Conservation (phyloP, 2,329 filamentous ascomycete genomes). For the Pestalotiopsis sp. region DNA sequence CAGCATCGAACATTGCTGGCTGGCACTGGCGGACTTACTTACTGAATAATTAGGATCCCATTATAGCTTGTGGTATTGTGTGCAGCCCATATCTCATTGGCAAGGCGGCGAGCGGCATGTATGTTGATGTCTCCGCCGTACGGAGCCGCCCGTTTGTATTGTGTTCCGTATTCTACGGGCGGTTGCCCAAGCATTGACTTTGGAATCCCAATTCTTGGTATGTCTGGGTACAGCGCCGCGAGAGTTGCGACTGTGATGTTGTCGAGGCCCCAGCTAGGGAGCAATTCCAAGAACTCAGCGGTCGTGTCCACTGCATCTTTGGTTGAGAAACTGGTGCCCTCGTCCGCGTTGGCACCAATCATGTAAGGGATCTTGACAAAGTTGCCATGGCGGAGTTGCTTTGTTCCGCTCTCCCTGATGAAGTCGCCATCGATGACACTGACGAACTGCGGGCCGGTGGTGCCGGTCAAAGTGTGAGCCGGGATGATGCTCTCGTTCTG, state of each 20-base stretch:
- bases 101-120: constrained; percentile 53
- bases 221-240: constrained; percentile 47
- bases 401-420: constrained; percentile 34
- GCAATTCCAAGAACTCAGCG: constrained; percentile 42
- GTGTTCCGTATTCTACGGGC: constrained; percentile 2
- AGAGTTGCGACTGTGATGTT: constrained; percentile 36
- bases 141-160: constrained; percentile 13
- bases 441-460: constrained; percentile 15
- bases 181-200: constrained; percentile 34
- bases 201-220: constrained; percentile 33
- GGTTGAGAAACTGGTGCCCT: constrained; percentile 50
- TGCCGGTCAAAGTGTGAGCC: constrained; percentile 20
- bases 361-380: constrained; percentile 34
- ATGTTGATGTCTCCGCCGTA: constrained; percentile 56
- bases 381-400: constrained; percentile 20
- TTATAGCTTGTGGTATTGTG: constrained; percentile 51
- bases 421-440: constrained; percentile 40
- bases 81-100: constrained; percentile 51
- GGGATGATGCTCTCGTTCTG: constrained; percentile 16
- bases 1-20: neutral
- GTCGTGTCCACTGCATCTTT: constrained; percentile 51
- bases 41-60: constrained; percentile 40
- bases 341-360: constrained; percentile 32
- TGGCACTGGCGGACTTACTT: neutral
- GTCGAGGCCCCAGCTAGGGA: neutral